Conservation (phyloP, 306 rosid genomes). For the Dalbergia oliveri region DNA sequence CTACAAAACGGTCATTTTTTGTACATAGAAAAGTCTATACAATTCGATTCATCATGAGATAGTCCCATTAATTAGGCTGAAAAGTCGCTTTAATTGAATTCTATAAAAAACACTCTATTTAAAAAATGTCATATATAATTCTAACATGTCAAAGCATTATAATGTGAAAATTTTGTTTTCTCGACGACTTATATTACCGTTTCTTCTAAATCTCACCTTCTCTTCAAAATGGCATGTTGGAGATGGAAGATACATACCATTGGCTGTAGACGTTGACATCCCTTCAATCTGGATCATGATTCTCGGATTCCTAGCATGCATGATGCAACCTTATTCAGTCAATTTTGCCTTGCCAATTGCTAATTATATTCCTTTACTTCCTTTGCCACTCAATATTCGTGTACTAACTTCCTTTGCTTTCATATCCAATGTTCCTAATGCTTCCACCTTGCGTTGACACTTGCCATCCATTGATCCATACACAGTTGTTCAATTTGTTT, state of each 20-base stretch:
- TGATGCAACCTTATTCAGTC: slow-evolving; percentile 12
- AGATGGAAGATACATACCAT: background rate
- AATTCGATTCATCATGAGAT: too few species aligned
- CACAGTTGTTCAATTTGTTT: background rate
- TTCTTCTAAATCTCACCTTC: background rate
- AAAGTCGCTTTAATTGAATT: too few species aligned
- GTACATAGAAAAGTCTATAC: too few species aligned
- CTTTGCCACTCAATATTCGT: too few species aligned
- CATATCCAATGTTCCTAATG: background rate
- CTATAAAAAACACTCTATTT: too few species aligned
- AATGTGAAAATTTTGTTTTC: background rate
- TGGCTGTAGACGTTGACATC: background rate
- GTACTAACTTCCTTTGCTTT: background rate
- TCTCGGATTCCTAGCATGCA: background rate
- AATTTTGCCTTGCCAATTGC: slow-evolving; percentile 40
- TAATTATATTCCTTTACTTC: background rate
- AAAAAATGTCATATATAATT: background rate
- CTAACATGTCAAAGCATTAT: background rate
- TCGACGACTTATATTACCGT: too few species aligned
- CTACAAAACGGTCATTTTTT: too few species aligned
- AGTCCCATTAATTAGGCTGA: too few species aligned
- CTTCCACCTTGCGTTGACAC: background rate
- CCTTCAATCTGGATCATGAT: background rate
- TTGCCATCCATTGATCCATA: background rate
- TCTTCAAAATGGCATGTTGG: background rate